phyloP scores from a whole-genome alignment of 1,284 basidiomycete genomes.

The Stereum hirsutum region DNA sequence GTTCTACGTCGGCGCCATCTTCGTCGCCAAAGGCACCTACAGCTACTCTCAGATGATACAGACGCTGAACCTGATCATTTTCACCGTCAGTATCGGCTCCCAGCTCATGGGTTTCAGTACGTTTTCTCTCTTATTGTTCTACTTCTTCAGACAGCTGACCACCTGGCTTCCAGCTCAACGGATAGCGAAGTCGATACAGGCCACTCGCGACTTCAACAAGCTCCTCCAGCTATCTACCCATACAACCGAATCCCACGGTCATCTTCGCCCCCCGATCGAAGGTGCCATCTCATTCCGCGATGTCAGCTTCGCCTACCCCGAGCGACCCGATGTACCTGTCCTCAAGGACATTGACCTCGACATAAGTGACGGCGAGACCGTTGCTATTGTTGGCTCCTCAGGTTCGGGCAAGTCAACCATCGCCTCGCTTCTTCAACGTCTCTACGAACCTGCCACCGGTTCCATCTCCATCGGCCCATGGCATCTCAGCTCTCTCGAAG shows the following conservation, averaged over 20 bases:
- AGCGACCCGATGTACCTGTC: slow-evolving; percentile 65
- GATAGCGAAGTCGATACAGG: slow-evolving; percentile 74
- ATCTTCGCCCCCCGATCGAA: slow-evolving; percentile 51
- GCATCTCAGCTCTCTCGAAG: slow-evolving; percentile 49
- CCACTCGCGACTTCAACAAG: slow-evolving; percentile 69
- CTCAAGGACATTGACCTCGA: slow-evolving; percentile 59
- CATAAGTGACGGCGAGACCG: slow-evolving; percentile 66
- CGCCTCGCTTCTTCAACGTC: slow-evolving; percentile 71
- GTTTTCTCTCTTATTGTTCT: slow-evolving; percentile 22
- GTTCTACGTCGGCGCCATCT: slow-evolving; percentile 82
- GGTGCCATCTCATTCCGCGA: slow-evolving; percentile 64
- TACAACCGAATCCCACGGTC: slow-evolving; percentile 63
- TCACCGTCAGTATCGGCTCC: slow-evolving; percentile 86
- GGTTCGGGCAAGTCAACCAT: slow-evolving; percentile 89
- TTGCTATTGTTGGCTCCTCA: slow-evolving; percentile 83
- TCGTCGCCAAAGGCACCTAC: slow-evolving; percentile 78
- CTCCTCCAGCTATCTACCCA: slow-evolving; percentile 52
- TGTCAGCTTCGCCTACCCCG: slow-evolving; percentile 78
- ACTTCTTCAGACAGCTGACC: slow-evolving; percentile 4
- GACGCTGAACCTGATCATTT: slow-evolving; percentile 87
- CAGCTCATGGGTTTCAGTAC: slow-evolving; percentile 84
- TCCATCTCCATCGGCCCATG: slow-evolving; percentile 47
- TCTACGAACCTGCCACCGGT: slow-evolving; percentile 75
- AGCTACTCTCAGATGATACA: slow-evolving; percentile 84
- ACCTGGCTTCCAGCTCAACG: slow-evolving; percentile 50